Evolutionary conservation across 2,329 filamentous ascomycete species (phyloP).

Genomic region (Colletotrichum siamense): DNA sequence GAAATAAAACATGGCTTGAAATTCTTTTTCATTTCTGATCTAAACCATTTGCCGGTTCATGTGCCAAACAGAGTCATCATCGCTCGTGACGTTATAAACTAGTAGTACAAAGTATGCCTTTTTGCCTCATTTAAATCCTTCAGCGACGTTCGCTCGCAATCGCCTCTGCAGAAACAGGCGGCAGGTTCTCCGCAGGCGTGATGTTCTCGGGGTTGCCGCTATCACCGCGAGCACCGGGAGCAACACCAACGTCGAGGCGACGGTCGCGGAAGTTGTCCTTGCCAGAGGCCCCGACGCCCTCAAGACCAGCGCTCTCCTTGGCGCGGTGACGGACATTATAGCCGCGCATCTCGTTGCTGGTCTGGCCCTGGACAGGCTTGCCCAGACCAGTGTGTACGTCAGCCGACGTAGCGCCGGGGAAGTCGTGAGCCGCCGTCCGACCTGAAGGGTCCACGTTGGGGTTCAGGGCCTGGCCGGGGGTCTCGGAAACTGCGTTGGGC

Average conservation of each 20-base stretch:
- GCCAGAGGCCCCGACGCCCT: slow-evolving; percentile 39
- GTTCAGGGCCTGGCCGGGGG: slow-evolving; percentile 38
- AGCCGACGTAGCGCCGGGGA: slow-evolving; percentile 49
- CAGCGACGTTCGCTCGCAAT: slow-evolving; percentile 25
- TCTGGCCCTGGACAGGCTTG: slow-evolving; percentile 48
- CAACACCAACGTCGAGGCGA: slow-evolving; percentile 34
- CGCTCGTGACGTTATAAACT: not conserved
- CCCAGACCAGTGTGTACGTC: slow-evolving; percentile 50
- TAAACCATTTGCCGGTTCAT: not conserved
- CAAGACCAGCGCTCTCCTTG: slow-evolving; percentile 42
- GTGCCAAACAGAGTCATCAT: not conserved
- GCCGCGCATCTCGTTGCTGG: slow-evolving; percentile 45
- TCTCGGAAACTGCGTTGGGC: slow-evolving; percentile 40
- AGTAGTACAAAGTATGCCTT: not conserved
- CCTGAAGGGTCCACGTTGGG: slow-evolving; percentile 30
- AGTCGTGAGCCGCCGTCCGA: slow-evolving; percentile 36
- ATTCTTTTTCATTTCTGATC: not conserved
- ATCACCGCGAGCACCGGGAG: slow-evolving; percentile 25
- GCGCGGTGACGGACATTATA: slow-evolving; percentile 31
- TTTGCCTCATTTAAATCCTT: not conserved
- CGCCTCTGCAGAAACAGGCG: slow-evolving; percentile 29
- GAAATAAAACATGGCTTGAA: not conserved
- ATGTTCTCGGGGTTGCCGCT: slow-evolving; percentile 19
- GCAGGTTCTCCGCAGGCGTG: slow-evolving; percentile 29
- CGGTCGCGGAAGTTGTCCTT: slow-evolving; percentile 32